Conservation (phyloP, 2,329 filamentous ascomycete genomes). For the Cladosporium cucumerinum region DNA sequence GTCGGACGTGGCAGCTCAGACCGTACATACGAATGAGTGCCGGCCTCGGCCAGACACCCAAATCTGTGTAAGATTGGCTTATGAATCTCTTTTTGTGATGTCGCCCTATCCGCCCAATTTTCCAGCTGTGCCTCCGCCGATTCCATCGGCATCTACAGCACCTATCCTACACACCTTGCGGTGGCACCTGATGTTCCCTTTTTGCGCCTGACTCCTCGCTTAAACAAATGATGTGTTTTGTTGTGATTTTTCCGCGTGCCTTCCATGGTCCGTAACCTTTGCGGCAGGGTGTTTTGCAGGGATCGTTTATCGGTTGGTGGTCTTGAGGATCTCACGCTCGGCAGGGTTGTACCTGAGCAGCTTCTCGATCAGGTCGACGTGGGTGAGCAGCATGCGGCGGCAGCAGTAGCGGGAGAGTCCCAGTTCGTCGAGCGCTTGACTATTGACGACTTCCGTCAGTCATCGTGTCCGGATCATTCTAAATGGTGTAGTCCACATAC, state of each 20-base stretch:
- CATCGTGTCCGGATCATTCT: not conserved
- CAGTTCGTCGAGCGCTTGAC: conserved; percentile 93
- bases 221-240: not conserved
- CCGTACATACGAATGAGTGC: not conserved
- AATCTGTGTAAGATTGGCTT: not conserved
- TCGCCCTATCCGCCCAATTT: not conserved
- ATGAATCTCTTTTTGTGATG: not conserved
- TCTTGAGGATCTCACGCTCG: conserved; percentile 38
- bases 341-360: conserved; percentile 66
- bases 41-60: not conserved
- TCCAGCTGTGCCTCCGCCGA: not conserved
- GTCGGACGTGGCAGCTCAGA: not conserved
- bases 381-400: conserved; percentile 98
- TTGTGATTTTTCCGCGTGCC: not conserved
- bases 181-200: not conserved
- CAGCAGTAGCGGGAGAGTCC: conserved; percentile 96
- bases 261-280: not conserved
- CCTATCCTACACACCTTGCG: not conserved
- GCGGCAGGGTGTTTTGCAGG: too few species aligned
- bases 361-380: conserved; percentile 98
- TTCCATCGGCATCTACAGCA: not conserved
- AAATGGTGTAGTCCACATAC: conserved; percentile 22
- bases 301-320: conserved; percentile 17
- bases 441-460: conserved; percentile 39
- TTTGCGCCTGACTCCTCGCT: conserved; percentile 16